Percentiles rank a stretch among this genome's conserved stretches.
Conservation (phyloP, 495 filamentous ascomycete species). For the Pseudoneurospora amorphoporcata region DNA sequence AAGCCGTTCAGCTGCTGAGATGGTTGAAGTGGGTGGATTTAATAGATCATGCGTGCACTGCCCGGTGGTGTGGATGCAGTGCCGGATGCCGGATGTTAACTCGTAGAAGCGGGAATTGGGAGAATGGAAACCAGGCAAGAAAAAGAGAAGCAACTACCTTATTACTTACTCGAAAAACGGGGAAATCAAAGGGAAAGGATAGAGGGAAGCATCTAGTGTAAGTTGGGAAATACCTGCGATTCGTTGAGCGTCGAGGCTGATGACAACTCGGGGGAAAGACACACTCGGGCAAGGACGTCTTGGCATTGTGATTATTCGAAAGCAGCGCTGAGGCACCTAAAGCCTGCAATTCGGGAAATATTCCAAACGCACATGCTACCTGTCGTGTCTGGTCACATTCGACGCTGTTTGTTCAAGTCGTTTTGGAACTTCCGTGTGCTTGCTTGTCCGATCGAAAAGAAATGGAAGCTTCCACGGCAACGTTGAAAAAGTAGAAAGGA, state of each 20-base stretch:
- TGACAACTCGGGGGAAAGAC: background rate
- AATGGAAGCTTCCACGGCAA: conserved; percentile 1
- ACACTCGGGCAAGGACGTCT: background rate
- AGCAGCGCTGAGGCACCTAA: background rate
- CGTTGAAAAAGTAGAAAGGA: background rate
- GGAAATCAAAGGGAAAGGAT: background rate
- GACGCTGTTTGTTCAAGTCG: background rate
- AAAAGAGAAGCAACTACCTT: background rate
- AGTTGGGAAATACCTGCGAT: background rate
- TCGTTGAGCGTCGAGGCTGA: background rate
- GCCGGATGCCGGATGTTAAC: background rate
- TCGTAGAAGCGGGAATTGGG: background rate
- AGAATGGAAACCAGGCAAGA: background rate
- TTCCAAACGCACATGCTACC: background rate
- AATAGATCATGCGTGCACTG: background rate
- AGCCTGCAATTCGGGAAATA: background rate
- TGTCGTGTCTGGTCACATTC: background rate
- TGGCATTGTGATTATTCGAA: background rate
- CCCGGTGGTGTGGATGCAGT: background rate
- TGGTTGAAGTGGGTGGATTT: background rate
- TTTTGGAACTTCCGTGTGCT: background rate
- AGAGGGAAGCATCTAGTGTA: background rate
- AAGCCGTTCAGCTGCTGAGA: background rate
- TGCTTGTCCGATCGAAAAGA: background rate
- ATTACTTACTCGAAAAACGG: background rate